Base-by-base conservation (phyloP, 345 rosid genomes). In the Aegle marmelos region DNA sequence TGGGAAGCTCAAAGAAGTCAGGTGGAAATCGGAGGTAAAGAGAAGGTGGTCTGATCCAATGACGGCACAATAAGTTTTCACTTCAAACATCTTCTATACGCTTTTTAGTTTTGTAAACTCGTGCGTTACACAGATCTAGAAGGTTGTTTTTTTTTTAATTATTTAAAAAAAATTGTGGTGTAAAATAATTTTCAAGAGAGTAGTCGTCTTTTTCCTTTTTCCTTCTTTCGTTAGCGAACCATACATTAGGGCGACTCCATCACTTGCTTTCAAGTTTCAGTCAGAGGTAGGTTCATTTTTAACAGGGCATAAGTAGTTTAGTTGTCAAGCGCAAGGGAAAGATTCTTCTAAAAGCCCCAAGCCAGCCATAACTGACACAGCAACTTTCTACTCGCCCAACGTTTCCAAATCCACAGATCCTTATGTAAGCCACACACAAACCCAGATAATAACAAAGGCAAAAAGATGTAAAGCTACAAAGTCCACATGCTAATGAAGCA, bases 1-100 rank as follows among this genome's bases (percentile, higher is more conserved):
- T 84, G 99, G 99, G 63, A 88, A 84, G 85, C 89, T 95, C 25
- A 88, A 82, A 82, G 97, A 95, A 76, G 94, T 95, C n/a, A 79
- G 96, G 73, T 89, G 83, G 73, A 93, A 91, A 80, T 63, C 99
- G 0, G 97, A 95, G 88, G 78, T 95, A 7, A 93, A 95, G 91
- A 88, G 96, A 85, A 83, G 93, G 63, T 95, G 97, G 97, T 48
- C 86, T 17, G 80, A 86, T 74, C 87, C 80, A 17, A 68, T 76
- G 22, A 76, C 83, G 19, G 11, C 60, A 61, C 50, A 11, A 11
- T 87, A 83, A 75, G 69, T 68, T 81, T 59, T 37, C 69, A 31
- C 56, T 58, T 25, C 21, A 54, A 48, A 62, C 34, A 60, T 37
- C 21, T 22, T 53, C 9, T 41, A 22, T 6, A 25, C 48, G 2